A percentile compares a stretch with the other conserved stretches of the same genome.
Conservation (phyloP, 106 monocot species). For the Dendrobium catenatum region DNA sequence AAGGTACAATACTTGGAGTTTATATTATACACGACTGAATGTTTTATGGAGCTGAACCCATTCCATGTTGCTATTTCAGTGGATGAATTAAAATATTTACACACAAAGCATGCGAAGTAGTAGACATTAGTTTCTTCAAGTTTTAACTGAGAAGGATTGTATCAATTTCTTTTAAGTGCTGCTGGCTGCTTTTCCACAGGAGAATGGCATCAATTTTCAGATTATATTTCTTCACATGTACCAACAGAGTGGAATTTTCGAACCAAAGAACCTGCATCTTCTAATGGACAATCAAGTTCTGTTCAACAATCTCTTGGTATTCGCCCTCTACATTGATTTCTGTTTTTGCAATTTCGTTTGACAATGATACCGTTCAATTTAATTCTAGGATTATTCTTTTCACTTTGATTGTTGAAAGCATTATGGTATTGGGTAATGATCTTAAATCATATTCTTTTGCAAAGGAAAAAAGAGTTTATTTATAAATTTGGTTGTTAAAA, state of each 20-base stretch:
- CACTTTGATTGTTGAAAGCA: background rate
- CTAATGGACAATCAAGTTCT: conserved; percentile 3
- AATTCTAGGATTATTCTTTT: background rate
- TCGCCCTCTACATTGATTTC: background rate
- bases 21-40: background rate
- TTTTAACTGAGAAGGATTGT: background rate
- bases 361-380: background rate
- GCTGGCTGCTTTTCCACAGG: background rate
- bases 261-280: conserved; percentile 6
- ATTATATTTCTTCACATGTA: conserved; percentile 11
- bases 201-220: conserved; percentile 13
- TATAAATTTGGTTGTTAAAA: too few species aligned
- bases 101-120: background rate
- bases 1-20: background rate
- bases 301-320: conserved; percentile 8
- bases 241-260: conserved; percentile 9
- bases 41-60: background rate
- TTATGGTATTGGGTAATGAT: too few species aligned
- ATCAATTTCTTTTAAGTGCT: background rate
- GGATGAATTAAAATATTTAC: background rate
- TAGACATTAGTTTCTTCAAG: background rate
- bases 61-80: background rate
- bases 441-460: too few species aligned
- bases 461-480: too few species aligned
- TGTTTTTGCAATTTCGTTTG: background rate